These are phyloP conservation scores for Pseudozyma sp. DNA, from an alignment of 1,284 basidiomycete species.

Conservation along the genomic window DNA sequence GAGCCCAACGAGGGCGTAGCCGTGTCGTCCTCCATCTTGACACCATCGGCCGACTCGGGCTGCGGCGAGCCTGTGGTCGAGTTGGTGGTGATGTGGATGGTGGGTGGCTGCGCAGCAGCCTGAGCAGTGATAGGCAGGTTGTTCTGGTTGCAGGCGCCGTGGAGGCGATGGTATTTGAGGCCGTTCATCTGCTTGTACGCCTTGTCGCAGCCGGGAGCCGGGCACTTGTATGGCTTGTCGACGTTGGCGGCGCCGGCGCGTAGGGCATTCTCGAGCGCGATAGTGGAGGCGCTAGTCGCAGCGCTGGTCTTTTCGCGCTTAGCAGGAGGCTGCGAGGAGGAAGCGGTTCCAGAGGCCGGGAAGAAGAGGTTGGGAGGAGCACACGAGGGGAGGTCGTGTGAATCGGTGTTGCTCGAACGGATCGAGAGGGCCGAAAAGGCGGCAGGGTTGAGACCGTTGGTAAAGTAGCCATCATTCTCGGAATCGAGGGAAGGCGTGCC, in stretches of 20 bases:
- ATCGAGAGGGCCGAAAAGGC: constrained; percentile 66
- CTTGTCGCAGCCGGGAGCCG: constrained; percentile 97
- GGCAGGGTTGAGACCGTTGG: constrained; percentile 53
- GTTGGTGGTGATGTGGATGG: constrained; percentile 42
- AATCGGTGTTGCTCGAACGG: constrained; percentile 49
- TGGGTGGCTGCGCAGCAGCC: constrained; percentile 46
- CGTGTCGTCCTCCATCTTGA: constrained; percentile 42
- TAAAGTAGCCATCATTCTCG: constrained; percentile 62
- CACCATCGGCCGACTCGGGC: constrained; percentile 40
- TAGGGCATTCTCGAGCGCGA: constrained; percentile 32
- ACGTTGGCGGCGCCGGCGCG: constrained; percentile 40
- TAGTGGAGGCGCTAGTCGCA: constrained; percentile 33
- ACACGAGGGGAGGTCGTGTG: constrained; percentile 67
- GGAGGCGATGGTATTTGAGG: constrained; percentile 95
- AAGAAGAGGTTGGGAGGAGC: constrained; percentile 69
- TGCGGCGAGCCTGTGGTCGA: constrained; percentile 41
- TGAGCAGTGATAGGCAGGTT: constrained; percentile 49
- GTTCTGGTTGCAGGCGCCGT: constrained; percentile 79
- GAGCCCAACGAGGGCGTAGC: constrained; percentile 19
- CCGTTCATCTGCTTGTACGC: constrained; percentile 97
- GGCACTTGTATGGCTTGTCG: constrained; percentile 93
- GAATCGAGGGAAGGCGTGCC: constrained; percentile 60
- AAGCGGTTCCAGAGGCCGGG: constrained; percentile 59
- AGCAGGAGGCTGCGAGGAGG: constrained; percentile 50
- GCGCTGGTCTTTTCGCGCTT: constrained; percentile 62